Percentiles rank a stretch among this genome's conserved stretches.
These are phyloP conservation scores for Tricladium varicosporioides DNA, from an alignment of 2,329 filamentous ascomycete genomes.

Conservation along the genomic window DNA sequence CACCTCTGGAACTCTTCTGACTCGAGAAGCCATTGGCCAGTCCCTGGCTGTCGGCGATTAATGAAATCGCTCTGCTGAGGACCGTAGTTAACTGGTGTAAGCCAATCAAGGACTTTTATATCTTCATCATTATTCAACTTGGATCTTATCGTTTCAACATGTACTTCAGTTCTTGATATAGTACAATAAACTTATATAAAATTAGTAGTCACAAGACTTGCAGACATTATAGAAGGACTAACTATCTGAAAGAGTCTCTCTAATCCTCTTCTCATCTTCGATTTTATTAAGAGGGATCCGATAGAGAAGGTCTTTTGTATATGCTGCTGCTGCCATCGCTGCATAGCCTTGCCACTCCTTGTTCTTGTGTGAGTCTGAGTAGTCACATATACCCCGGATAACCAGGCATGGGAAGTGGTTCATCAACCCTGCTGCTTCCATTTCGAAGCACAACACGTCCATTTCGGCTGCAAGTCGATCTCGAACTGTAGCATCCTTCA, in stretches of 20 bases:
- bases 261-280: too few species aligned
- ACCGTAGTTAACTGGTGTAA: constrained; percentile 37
- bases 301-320: constrained; percentile 7
- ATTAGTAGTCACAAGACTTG: too few species aligned
- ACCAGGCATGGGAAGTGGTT: constrained; percentile 14
- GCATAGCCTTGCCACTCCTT: constrained; percentile 15
- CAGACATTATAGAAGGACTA: too few species aligned
- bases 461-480: background rate
- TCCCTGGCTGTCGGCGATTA: constrained; percentile 6
- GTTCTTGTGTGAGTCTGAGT: constrained; percentile 15
- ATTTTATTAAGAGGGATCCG: background rate
- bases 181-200: too few species aligned
- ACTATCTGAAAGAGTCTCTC: too few species aligned
- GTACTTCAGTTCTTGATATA: too few species aligned
- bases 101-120: constrained; percentile 36
- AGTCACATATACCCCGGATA: constrained; percentile 19
- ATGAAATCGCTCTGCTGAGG: constrained; percentile 40
- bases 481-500: constrained; percentile 5
- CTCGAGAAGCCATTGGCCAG: constrained; percentile 16
- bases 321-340: constrained; percentile 11
- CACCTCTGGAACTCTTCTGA: constrained; percentile 11
- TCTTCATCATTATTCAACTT: too few species aligned
- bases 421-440: constrained; percentile 15
- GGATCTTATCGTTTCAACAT: too few species aligned
- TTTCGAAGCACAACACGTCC: constrained; percentile 14